Conservation (phyloP, 2,329 filamentous ascomycete species). For the Cladophialophora immunda region DNA sequence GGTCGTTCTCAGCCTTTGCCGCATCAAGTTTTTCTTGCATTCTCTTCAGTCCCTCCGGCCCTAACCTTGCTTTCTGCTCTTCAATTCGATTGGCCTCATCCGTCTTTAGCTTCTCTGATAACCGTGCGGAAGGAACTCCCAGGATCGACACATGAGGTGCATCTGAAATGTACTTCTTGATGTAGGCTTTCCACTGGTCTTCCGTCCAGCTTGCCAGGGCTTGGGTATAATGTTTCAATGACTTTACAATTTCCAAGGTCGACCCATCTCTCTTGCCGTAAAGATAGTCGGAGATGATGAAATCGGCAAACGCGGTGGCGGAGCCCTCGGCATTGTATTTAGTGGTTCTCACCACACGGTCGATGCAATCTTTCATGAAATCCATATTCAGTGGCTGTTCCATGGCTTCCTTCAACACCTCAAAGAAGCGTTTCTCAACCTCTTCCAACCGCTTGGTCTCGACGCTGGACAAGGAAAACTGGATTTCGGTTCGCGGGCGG, state of each 20-base stretch:
- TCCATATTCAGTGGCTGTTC: slow-evolving; percentile 84
- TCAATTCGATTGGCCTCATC: slow-evolving; percentile 82
- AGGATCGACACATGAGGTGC: slow-evolving; percentile 88
- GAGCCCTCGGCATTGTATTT: slow-evolving; percentile 85
- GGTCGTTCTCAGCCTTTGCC: slow-evolving; percentile 88
- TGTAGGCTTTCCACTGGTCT: slow-evolving; percentile 80
- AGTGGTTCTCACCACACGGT: slow-evolving; percentile 79
- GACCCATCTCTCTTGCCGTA: slow-evolving; percentile 88
- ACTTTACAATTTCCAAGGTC: slow-evolving; percentile 68
- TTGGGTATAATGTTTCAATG: slow-evolving; percentile 66
- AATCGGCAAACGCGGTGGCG: slow-evolving; percentile 80
- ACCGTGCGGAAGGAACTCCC: slow-evolving; percentile 80
- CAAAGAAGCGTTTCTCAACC: slow-evolving; percentile 85
- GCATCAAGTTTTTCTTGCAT: slow-evolving; percentile 78
- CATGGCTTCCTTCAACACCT: slow-evolving; percentile 81
- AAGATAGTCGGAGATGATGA: slow-evolving; percentile 90
- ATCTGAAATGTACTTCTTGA: slow-evolving; percentile 84
- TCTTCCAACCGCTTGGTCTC: slow-evolving; percentile 83
- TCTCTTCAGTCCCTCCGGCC: slow-evolving; percentile 79
- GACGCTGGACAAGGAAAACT: slow-evolving; percentile 85
- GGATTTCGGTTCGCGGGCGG: slow-evolving; percentile 82
- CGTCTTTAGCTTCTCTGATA: slow-evolving; percentile 81
- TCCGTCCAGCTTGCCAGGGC: slow-evolving; percentile 80
- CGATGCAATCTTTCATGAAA: slow-evolving; percentile 88
- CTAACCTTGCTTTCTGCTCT: slow-evolving; percentile 79